phyloP scores from a whole-genome alignment of 345 rosid genomes.

The Trapa incisa region DNA sequence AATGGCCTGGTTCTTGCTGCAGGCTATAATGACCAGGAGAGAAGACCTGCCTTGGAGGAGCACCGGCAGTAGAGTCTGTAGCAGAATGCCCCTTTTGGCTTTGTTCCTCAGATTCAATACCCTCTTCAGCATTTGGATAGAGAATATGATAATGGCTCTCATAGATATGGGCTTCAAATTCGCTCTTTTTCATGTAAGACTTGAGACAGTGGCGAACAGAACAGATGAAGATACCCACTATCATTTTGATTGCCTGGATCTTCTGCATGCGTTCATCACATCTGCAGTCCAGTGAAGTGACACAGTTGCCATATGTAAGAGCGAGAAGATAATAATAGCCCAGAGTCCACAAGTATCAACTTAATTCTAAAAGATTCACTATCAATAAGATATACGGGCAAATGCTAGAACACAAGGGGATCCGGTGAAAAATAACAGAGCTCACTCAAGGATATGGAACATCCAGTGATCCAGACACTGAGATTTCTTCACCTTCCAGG shows the following conservation, averaged over 20 bases:
- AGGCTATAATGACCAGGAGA: slow-evolving; percentile 38
- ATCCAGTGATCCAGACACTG: not conserved
- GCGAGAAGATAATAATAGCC: not conserved
- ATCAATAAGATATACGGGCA: not conserved
- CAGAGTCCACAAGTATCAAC: not conserved
- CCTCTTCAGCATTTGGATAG: slow-evolving; percentile 52
- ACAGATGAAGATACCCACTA: slow-evolving; percentile 95
- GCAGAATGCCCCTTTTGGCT: slow-evolving; percentile 54
- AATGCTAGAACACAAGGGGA: not conserved
- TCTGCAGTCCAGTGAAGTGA: slow-evolving; percentile 20
- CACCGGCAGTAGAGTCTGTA: slow-evolving; percentile 57
- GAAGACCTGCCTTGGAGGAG: slow-evolving; percentile 38
- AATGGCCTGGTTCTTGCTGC: slow-evolving; percentile 40
- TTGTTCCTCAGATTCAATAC: slow-evolving; percentile 59
- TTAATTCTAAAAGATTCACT: not conserved
- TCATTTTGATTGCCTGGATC: slow-evolving; percentile 90
- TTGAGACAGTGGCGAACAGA: slow-evolving; percentile 97
- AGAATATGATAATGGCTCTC: slow-evolving; percentile 50
- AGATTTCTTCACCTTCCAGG: not conserved
- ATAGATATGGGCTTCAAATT: slow-evolving; percentile 73
- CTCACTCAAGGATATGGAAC: too few relatives aligned
- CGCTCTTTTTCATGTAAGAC: slow-evolving; percentile 69
- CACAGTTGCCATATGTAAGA: not conserved
- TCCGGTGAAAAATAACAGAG: too few relatives aligned
- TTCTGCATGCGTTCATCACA: slow-evolving; percentile 95